Evolutionary conservation across 345 rosid species (phyloP), one percentile per base, ranked within the genome.

Genomic region (Gossypium mustelinum): DNA sequence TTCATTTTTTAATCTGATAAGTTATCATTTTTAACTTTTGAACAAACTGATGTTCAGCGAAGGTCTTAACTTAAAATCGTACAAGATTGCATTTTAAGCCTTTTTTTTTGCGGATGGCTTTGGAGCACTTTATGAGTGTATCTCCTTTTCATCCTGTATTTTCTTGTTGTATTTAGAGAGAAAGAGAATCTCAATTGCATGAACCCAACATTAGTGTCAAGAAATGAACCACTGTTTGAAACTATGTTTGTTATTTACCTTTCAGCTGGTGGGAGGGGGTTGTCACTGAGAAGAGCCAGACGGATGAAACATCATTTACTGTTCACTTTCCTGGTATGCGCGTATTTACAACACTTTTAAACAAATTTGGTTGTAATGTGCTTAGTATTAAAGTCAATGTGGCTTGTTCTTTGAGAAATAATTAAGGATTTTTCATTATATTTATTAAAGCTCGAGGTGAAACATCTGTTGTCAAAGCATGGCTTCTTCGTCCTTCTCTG

Each of bases 201-300:
- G 55, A 45, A 61, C 20, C 50, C 8, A 18, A 6, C 18, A 22
- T 45, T 6, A 45, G 25, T 22, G 11, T 47, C 71, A 22, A 12
- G 56, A 67, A 47, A 47, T 67, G 41, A 67, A 47, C 41, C 71
- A 47, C 11, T 67, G 34, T 11, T 45, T 67, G 55, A 47, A 67
- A 67, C 41, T 22, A 41, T 68, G 52, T 68, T 61, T 20, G 54
- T 75, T 61, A 7, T 75, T 50, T 73, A 48, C 77, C 70, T 71
- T 72, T 74, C 85, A 96, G 99, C 82, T 96, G 99, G 99, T 80
- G 88, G 92, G 99, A 96, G 84, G 99, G 97, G 75, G 86, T 90
- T 68, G 80, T 96, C 68, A 85, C 87, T 50, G 98, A 90, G 78
- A 92, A 87, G 87, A 86, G 76, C 89, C 85, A 92, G 86, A 93